These are phyloP conservation scores for Gossypium trilobum DNA, from an alignment of 441 rosid genomes.

Conservation along the genomic window DNA sequence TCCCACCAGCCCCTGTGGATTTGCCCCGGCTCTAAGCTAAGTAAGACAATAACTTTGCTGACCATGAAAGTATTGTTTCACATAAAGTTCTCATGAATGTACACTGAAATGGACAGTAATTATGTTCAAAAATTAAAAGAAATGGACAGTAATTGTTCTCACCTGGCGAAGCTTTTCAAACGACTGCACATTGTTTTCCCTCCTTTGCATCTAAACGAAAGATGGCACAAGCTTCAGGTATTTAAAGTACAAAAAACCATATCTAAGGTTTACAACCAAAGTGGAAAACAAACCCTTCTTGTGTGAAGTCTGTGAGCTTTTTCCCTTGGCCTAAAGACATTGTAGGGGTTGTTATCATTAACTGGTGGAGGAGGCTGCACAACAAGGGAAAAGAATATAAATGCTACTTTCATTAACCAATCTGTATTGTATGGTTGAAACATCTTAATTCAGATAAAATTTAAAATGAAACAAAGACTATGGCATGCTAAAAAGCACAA, in stretches of 20 bases:
- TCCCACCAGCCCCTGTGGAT: too few species aligned
- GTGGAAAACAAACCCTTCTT: slow-evolving; percentile 52
- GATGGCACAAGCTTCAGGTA: slow-evolving; percentile 8
- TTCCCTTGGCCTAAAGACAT: slow-evolving; percentile 92
- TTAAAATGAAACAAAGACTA: background rate
- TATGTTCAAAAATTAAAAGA: background rate
- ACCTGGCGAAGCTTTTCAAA: slow-evolving; percentile 99
- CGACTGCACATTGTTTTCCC: slow-evolving; percentile 93
- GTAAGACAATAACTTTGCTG: background rate
- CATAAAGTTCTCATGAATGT: background rate
- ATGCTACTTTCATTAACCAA: background rate
- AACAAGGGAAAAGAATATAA: slow-evolving; percentile 10
- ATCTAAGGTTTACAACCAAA: background rate
- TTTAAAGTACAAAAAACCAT: background rate
- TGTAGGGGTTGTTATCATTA: slow-evolving; percentile 90
- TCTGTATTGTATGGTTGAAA: background rate
- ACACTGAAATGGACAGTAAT: background rate
- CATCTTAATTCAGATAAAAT: background rate
- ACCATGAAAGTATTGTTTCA: background rate
- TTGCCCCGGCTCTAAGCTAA: too few species aligned
- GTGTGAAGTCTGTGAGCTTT: slow-evolving; percentile 93
- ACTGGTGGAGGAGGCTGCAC: slow-evolving; percentile 93
- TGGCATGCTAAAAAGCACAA: background rate
- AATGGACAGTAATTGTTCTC: slow-evolving; percentile 14
- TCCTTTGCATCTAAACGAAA: slow-evolving; percentile 72